A percentile compares a stretch with the other conserved stretches of the same genome.
These are phyloP conservation scores for Thalassiosira hispida DNA, from an alignment of 352 stramenopile genomes.

Conservation along the genomic window DNA sequence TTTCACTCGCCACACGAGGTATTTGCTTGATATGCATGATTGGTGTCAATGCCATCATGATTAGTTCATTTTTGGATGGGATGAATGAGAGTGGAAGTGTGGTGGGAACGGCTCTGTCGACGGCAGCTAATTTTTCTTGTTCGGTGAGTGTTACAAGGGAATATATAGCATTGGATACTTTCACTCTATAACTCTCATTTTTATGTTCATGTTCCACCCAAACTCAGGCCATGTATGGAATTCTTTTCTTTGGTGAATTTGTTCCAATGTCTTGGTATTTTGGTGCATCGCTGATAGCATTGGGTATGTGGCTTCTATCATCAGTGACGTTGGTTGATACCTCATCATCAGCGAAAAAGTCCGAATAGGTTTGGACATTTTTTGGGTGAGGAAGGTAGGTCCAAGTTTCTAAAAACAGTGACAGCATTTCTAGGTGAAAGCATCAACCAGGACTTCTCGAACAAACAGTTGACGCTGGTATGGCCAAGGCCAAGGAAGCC, in stretches of 20 bases:
- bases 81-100: conserved; percentile 78
- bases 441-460: too few species aligned
- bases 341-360: conserved; percentile 7
- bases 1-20: conserved; percentile 33
- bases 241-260: conserved; percentile 51
- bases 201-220: conserved; percentile 3
- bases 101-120: conserved; percentile 66
- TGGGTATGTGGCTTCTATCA: conserved; percentile 46
- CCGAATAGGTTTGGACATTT: too few species aligned
- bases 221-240: conserved; percentile 54
- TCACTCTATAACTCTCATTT: background rate
- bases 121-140: conserved; percentile 71
- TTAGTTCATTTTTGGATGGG: conserved; percentile 74
- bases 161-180: background rate
- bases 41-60: conserved; percentile 68
- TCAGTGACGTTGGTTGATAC: conserved; percentile 26
- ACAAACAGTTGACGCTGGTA: too few species aligned
- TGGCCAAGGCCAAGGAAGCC: too few species aligned
- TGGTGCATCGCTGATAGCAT: conserved; percentile 44
- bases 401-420: too few species aligned
- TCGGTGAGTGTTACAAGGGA: conserved; percentile 46
- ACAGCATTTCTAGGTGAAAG: too few species aligned
- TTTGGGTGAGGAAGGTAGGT: too few species aligned
- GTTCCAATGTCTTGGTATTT: conserved; percentile 49
- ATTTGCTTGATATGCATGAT: conserved; percentile 69